phyloP scores from a whole-genome alignment of 352 stramenopile species.

The Discostella stelligera region DNA sequence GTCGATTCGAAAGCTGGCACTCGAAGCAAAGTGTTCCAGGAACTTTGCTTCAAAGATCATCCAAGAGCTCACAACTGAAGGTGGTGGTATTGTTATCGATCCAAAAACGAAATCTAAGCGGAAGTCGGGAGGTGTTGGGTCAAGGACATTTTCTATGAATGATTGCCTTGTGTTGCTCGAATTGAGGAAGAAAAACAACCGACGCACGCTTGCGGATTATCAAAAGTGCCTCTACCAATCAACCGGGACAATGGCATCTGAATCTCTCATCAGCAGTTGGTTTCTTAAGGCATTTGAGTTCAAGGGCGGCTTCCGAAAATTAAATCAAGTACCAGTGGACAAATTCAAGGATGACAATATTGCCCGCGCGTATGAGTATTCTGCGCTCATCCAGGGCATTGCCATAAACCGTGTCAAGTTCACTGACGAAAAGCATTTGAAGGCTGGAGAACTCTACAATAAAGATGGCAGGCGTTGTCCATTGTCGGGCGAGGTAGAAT shows the following conservation, averaged over 20 bases:
- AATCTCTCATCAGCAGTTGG: background rate
- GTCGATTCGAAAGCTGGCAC: too few species aligned
- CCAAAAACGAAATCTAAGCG: background rate
- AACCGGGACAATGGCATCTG: background rate
- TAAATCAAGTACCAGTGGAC: background rate
- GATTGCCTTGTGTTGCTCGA: background rate
- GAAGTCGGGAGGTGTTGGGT: background rate
- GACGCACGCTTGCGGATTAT: background rate
- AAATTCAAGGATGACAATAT: constrained; percentile 7
- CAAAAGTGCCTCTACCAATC: background rate
- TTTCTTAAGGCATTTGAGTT: background rate
- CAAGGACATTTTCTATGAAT: background rate
- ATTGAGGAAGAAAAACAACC: background rate
- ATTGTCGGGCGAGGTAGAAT: constrained; percentile 2
- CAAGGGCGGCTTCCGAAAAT: background rate
- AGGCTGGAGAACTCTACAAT: constrained; percentile 16
- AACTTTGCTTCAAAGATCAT: too few species aligned
- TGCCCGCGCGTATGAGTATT: constrained; percentile 2
- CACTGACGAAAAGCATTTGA: constrained; percentile 15
- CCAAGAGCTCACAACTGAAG: too few species aligned
- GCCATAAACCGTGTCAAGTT: background rate
- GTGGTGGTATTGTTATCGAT: too few species aligned
- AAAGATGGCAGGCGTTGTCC: background rate
- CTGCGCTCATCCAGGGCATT: background rate
- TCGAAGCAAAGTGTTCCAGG: too few species aligned